Base-by-base conservation (phyloP, 495 filamentous ascomycete species). In the Bombardia bombarda region DNA sequence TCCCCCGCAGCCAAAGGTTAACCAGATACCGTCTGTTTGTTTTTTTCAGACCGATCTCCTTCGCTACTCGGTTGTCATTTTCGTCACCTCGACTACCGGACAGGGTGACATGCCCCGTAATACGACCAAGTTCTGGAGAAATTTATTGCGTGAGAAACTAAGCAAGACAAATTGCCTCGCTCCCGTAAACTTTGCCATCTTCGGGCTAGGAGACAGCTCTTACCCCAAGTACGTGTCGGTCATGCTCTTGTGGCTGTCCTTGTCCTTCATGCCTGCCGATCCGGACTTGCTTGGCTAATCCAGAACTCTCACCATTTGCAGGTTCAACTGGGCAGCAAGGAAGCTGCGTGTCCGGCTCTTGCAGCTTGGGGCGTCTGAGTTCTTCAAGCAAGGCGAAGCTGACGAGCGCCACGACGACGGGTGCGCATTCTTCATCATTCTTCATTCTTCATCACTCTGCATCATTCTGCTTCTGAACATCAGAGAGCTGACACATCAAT, bases 391-490 rank as follows among this genome's bases (percentile, higher is more conserved):
- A 32, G 90, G 86, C 2, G 92, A 97, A 58, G 87, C 80, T 30
- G 93, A 99, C 58, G 88, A 95, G 47, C 85, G 90, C 53, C 86
- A 95, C 74, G 75, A 82, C 28, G 88, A 96, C 71, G 92, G 92
- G 85, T 93, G 60, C 56, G 78, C 67, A 28, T 25, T 3, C 10
- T 17, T 31, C 12, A 28, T 22, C 13, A 14, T 41, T 20, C 10
- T 24, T 17, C 13, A 34, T 40, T 19, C 38, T 32, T n/a, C n/a
- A n/a, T n/a, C n/a, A n/a, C n/a, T n/a, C n/a, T n/a, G n/a, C n/a
- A n/a, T 16, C 4, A 30, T 26, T 38, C 3, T 7, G 16, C 17
- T 46, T 12, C 3, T 23, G 17, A 16, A n/a, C 19, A 45, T 16
- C 38, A 14, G 19, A 20, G 34, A 20, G 34, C 8, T 37, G 16